Conservation (phyloP, 2,329 filamentous ascomycete genomes). For the Didymella pomorum region DNA sequence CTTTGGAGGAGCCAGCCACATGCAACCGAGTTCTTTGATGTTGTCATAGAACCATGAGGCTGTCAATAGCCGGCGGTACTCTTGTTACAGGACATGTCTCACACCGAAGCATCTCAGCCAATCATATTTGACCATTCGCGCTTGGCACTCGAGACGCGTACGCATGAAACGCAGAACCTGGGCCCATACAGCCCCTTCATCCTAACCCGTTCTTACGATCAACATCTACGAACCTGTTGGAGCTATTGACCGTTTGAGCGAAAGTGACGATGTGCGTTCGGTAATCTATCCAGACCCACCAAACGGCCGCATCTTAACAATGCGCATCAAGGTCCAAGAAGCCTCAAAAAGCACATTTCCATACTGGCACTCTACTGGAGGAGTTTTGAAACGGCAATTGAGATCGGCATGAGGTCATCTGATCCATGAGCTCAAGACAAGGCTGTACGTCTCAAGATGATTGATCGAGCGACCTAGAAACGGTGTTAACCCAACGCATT, state of each 20-base stretch:
- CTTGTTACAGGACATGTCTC: slow-evolving; percentile 13
- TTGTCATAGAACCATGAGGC: not conserved
- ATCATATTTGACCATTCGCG: slow-evolving; percentile 1
- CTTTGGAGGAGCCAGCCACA: not conserved
- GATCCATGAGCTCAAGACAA: slow-evolving; percentile 8
- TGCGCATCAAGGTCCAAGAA: not conserved
- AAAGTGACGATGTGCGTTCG: slow-evolving; percentile 11
- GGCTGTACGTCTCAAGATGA: slow-evolving; percentile 14
- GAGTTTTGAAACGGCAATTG: slow-evolving; percentile 20
- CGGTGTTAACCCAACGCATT: slow-evolving; percentile 9
- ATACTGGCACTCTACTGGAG: slow-evolving; percentile 9
- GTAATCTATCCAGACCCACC: slow-evolving; percentile 13
- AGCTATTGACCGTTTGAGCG: slow-evolving; percentile 6
- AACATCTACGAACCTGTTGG: slow-evolving; percentile 4
- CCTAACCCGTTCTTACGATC: slow-evolving; percentile 5
- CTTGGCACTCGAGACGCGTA: slow-evolving; percentile 18
- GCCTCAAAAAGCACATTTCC: slow-evolving; percentile 4
- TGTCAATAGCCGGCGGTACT: slow-evolving; percentile 1
- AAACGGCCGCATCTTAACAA: not conserved
- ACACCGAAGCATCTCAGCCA: slow-evolving; percentile 1
- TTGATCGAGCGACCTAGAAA: slow-evolving; percentile 13
- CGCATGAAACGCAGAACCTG: slow-evolving; percentile 12
- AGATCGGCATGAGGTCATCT: slow-evolving; percentile 20
- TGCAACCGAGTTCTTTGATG: not conserved
- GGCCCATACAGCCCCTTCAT: slow-evolving; percentile 18